Base-by-base conservation (phyloP, 2,329 filamentous ascomycete genomes). In the Xylariaceae sp. region DNA sequence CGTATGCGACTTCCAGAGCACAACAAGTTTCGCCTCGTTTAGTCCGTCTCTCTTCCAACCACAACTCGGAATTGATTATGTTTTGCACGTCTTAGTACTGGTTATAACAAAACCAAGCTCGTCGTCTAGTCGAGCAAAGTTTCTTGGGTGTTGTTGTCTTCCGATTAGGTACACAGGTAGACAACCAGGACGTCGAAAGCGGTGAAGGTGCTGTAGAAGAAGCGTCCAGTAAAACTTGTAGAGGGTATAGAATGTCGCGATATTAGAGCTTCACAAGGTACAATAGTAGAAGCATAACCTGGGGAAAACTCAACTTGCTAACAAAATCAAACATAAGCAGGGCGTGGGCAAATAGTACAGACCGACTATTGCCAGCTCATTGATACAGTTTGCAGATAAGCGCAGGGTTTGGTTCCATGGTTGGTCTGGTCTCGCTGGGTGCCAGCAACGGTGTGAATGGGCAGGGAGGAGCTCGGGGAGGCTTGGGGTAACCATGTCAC, bases 81-180 rank as follows among this genome's bases (percentile, higher is more conserved):
- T 36, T 26, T 36, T 43, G 33, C 37, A 34, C 17, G 36, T 26
- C 36, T 29, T 46, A 29, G 40, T 34, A 33, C 23, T 49, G 21
- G 26, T 21, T 51, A 51, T 19, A 12, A 37, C 24, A 29, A 46
- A 46, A 58, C 24, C 47, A 49, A 37, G 29, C 28, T 34, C 36
- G 39, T 56, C 41, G 34, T 39, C 26, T n/a, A 33, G 50, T 45
- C 41, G 43, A 34, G 36, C 33, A 54, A 28, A 48, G 29, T 16
- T 19, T 44, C 28, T 51, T 43, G 55, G 43, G 31, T 34, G 29
- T 54, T 59, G 61, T 56, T 58, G 58, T 56, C 34, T 51, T 59
- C 31, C 16, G 39, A 53, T 34, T 57, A n/a, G n/a, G n/a, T n/a
- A n/a, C n/a, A n/a, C 11, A 56, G 43, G 28, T 58, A 41, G 41